phyloP scores from a whole-genome alignment of 1,284 basidiomycete genomes.

The Xerocomus amazonicus region DNA sequence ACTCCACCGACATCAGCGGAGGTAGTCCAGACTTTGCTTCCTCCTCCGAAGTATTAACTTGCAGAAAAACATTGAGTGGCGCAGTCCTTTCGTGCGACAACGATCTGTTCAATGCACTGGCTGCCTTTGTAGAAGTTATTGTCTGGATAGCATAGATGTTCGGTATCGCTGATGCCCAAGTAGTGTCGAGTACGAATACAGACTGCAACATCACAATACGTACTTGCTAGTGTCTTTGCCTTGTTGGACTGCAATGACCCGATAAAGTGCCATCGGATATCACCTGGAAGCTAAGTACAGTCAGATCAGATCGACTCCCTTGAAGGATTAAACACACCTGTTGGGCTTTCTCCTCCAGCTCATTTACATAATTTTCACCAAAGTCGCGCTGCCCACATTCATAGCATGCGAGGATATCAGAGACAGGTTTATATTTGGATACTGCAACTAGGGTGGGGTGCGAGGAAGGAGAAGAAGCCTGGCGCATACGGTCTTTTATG shows the following conservation, averaged over 20 bases:
- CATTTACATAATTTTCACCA: constrained; percentile 98
- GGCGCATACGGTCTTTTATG: constrained; percentile 46
- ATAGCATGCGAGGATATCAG: constrained; percentile 83
- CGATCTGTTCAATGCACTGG: constrained; percentile 78
- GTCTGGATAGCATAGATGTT: constrained; percentile 92
- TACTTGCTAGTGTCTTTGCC: constrained; percentile 84
- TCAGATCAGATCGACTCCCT: constrained; percentile 3
- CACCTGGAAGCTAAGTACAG: constrained; percentile 61
- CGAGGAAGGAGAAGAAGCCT: constrained; percentile 32
- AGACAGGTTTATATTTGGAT: constrained; percentile 90
- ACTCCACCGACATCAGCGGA: constrained; percentile 38
- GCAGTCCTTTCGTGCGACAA: constrained; percentile 49
- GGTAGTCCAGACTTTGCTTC: constrained; percentile 84
- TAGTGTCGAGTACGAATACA: constrained; percentile 5
- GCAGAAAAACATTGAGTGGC: constrained; percentile 70
- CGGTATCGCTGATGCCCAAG: constrained; percentile 62
- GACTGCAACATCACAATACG: constrained; percentile 2
- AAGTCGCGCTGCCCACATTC: constrained; percentile 84
- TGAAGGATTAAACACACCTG: constrained; percentile 45
- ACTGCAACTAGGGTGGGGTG: constrained; percentile 73
- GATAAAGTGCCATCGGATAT: constrained; percentile 97
- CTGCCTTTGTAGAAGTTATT: constrained; percentile 82
- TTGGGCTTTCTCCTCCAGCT: constrained; percentile 85
- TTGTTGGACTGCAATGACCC: constrained; percentile 96
- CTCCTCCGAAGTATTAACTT: constrained; percentile 95